These are phyloP conservation scores for Fusarium praegraminearum DNA, from an alignment of 2,329 filamentous ascomycete species.

Conservation along the genomic window DNA sequence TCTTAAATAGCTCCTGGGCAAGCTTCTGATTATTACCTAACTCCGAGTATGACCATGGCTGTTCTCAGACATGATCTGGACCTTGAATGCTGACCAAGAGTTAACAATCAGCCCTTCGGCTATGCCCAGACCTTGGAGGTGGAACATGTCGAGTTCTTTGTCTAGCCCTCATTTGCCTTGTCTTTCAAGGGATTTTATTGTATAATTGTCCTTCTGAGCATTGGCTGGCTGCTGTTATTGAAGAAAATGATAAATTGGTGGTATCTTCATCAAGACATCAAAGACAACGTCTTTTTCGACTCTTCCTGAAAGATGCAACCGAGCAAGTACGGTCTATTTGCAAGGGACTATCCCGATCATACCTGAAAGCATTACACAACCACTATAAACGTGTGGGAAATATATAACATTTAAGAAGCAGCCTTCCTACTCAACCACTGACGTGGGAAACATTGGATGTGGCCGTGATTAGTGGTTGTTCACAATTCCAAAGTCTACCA, in stretches of 20 bases:
- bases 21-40: neutral
- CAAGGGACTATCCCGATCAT: neutral
- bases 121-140: neutral
- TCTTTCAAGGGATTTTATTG: fast-evolving
- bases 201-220: neutral
- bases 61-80: neutral
- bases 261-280: neutral
- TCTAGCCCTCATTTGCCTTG: neutral
- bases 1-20: neutral
- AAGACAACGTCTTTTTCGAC: neutral
- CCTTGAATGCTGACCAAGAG: neutral
- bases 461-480: too few species aligned
- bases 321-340: neutral
- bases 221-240: neutral
- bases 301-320: neutral
- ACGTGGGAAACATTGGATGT: neutral
- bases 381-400: neutral
- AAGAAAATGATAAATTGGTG: neutral
- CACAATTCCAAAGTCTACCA: too few species aligned
- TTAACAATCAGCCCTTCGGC: neutral
- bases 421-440: neutral
- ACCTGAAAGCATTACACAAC: neutral
- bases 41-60: neutral
- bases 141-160: too few species aligned
- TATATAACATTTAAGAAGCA: fast-evolving